A percentile compares a stretch with the other conserved stretches of the same genome.
These are phyloP conservation scores for Colletotrichum lupini DNA, from an alignment of 2,329 filamentous ascomycete species.

Conservation along the genomic window DNA sequence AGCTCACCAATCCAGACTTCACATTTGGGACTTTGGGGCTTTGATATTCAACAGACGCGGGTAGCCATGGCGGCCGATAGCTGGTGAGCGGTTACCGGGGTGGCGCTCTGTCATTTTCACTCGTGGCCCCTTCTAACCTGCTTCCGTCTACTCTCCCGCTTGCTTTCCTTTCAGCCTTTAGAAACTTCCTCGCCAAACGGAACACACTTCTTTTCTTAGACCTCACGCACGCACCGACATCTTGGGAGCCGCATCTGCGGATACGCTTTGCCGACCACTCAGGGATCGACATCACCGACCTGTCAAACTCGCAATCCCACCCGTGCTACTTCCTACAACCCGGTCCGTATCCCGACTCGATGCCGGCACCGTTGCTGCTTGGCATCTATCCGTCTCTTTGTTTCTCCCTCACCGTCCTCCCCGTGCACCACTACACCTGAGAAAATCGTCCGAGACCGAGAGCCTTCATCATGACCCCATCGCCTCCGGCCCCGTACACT, in stretches of 20 bases:
- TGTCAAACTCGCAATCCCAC: not conserved
- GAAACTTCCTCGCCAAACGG: not conserved
- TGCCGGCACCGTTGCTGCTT: not conserved
- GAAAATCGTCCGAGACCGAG: not conserved
- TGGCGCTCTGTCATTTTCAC: slow-evolving; percentile 31
- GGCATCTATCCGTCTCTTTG: not conserved
- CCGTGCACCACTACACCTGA: slow-evolving; percentile 6
- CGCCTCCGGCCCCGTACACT: not conserved
- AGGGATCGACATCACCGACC: slow-evolving; percentile 6
- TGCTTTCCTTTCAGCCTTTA: not conserved
- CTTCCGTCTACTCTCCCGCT: not conserved
- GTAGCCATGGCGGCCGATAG: not conserved
- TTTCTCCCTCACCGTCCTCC: not conserved
- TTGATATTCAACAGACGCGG: not conserved
- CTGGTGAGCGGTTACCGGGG: slow-evolving; percentile 20
- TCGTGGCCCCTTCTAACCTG: slow-evolving; percentile 4
- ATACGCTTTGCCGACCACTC: not conserved
- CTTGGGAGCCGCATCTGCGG: slow-evolving; percentile 3
- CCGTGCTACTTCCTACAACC: not conserved
- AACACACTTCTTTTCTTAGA: not conserved
- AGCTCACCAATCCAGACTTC: not conserved
- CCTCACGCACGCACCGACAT: not conserved
- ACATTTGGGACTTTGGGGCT: not conserved
- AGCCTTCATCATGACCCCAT: not conserved
- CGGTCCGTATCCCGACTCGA: not conserved